Percentiles rank a stretch among this genome's conserved stretches.
These are phyloP conservation scores for Clitocybe nebularis DNA, from an alignment of 1,284 basidiomycete genomes.

Conservation along the genomic window DNA sequence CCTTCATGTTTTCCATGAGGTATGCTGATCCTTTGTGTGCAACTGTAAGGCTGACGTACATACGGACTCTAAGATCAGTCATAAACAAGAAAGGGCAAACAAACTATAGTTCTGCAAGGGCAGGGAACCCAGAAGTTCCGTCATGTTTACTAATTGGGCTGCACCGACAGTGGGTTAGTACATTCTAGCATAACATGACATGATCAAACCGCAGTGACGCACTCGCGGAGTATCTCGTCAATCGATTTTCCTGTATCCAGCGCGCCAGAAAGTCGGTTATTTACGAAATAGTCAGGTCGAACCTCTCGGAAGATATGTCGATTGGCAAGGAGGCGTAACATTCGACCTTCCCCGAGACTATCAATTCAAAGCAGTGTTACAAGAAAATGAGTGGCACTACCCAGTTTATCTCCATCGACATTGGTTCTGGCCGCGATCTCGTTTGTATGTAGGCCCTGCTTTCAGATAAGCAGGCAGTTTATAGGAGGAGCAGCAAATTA, in stretches of 20 bases:
- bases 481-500: conserved; percentile 6
- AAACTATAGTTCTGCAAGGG: conserved; percentile 19
- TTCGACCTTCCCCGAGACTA: conserved; percentile 19
- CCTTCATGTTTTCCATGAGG: conserved; percentile 20
- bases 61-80: neutral
- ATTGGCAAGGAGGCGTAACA: conserved; percentile 30
- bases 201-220: neutral
- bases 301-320: conserved; percentile 33
- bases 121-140: conserved; percentile 20
- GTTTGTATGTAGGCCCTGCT: conserved; percentile 27
- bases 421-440: conserved; percentile 26
- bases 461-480: neutral
- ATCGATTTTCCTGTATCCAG: conserved; percentile 24
- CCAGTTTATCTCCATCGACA: conserved; percentile 24
- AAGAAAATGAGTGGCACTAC: conserved; percentile 15
- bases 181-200: neutral
- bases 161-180: neutral
- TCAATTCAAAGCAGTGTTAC: neutral
- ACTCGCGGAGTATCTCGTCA: conserved; percentile 20
- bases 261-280: conserved; percentile 30
- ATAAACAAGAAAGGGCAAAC: conserved; percentile 1
- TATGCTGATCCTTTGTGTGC: conserved; percentile 23
- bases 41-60: conserved; percentile 17
- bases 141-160: conserved; percentile 24
- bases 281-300: conserved; percentile 29